Evolutionary conservation across 225 moss, liverwort and hornwort species (phyloP), one percentile per base, ranked within the genome.

Genomic region (Pleurozium schreberi): DNA sequence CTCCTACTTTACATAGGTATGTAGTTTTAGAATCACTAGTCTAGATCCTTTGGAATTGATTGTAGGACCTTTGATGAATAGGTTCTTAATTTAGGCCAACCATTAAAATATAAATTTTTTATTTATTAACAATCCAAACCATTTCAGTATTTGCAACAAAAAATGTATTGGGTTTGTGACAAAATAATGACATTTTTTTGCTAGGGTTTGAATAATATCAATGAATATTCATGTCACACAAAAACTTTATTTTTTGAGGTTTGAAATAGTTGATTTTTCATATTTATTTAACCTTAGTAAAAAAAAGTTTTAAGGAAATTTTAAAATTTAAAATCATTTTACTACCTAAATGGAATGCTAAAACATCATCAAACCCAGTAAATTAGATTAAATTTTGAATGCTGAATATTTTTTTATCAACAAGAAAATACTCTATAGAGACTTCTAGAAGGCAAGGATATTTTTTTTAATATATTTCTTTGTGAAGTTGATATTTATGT

Each of bases 341-440:
- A 14, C 14, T 40, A 70, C 25, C 5, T 14, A 25, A 1, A 69
- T 0, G 7, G 3, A 2, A 40, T 69, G 23, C 13, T 4, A 40
- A 67, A 45, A 73, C 18, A 73, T 73, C 2, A 73, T 28, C 6
- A 28, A 17, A 2, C 0, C 1, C 8, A 10, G 17, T 45, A 10
- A 10, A 45, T 73, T 17, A 17, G 6, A 45, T 45, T 30, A 73
- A 18, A 18, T 45, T 73, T 73, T 18, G 3, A 30, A 45, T 45
- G 6, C 11, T 10, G 0, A 43, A 16, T 16, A 42, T 9, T 2
- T 10, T 14, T 42, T 73, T 28, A 17, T 45, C 2, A 30, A 74
- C 10, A 18, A 31, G 3, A 2, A 0, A 47, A 47, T 18, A 27
- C 2, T 47, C 11, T 47, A 30, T 4, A 2, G 1, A 74, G 1